Conservation (phyloP, 1,284 basidiomycete species). For the Ustilago xerochloae region DNA sequence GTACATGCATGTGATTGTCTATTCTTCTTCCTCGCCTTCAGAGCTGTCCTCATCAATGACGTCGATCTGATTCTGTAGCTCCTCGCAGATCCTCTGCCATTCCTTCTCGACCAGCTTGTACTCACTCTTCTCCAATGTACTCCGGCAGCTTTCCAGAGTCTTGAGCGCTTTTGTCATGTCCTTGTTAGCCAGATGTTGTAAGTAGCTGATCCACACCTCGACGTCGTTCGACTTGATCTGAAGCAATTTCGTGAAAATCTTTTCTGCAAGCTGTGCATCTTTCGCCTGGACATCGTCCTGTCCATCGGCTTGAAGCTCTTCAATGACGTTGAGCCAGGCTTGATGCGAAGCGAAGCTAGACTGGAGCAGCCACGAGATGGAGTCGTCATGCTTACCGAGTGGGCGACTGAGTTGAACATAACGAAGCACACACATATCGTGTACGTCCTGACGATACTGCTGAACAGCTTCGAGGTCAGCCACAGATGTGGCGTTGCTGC, state of each 20-base stretch:
- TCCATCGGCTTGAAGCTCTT: not conserved
- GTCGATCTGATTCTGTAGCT: not conserved
- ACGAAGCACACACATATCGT: constrained; percentile 38
- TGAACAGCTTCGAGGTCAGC: constrained; percentile 28
- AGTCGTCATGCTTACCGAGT: constrained; percentile 18
- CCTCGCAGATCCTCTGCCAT: constrained; percentile 39
- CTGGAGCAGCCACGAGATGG: constrained; percentile 28
- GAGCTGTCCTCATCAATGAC: not conserved
- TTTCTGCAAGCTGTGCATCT: constrained; percentile 13
- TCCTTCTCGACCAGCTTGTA: constrained; percentile 32
- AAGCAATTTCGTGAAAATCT: constrained; percentile 28
- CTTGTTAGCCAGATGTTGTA: constrained; percentile 11
- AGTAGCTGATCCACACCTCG: constrained; percentile 31
- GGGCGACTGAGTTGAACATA: constrained; percentile 28
- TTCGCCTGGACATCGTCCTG: not conserved
- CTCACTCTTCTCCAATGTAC: constrained; percentile 18
- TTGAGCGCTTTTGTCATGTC: constrained; percentile 28
- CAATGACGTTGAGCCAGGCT: constrained; percentile 25
- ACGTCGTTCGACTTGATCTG: constrained; percentile 25
- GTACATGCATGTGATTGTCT: not conserved
- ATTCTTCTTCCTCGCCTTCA: not conserved
- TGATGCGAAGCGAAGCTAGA: constrained; percentile 26
- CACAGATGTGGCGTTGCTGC: constrained; percentile 13
- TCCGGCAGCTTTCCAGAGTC: constrained; percentile 15
- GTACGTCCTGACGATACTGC: constrained; percentile 27